A percentile compares a stretch with the other conserved stretches of the same genome.
Evolutionary conservation across 306 rosid species (phyloP).

Genomic region (Medicago truncatula): DNA sequence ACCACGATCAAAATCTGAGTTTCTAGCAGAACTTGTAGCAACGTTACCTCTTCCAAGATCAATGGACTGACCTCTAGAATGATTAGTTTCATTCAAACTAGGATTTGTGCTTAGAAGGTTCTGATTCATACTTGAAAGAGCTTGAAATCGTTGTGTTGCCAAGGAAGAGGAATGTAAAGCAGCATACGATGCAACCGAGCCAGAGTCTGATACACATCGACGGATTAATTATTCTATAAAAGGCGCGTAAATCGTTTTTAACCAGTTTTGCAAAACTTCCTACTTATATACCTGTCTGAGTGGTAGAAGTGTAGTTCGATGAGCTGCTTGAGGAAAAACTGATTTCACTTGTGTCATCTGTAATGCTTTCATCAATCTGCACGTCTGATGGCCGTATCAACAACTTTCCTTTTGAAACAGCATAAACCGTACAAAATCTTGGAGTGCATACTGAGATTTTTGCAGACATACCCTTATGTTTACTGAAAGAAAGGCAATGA

Average conservation of each 20-base stretch:
- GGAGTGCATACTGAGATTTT: conserved; percentile 76
- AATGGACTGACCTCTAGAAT: conserved; percentile 60
- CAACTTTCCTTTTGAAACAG: conserved; percentile 79
- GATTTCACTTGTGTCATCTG: conserved; percentile 64
- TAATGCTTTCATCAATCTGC: conserved; percentile 50
- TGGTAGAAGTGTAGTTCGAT: conserved; percentile 58
- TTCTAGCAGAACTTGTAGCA: conserved; percentile 49
- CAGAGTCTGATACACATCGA: conserved; percentile 54
- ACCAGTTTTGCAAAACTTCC: conserved; percentile 36
- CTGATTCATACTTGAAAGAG: conserved; percentile 76
- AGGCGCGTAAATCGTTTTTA: neutral
- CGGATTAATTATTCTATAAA: conserved; percentile 20
- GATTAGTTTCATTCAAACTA: conserved; percentile 47
- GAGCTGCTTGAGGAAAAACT: conserved; percentile 64
- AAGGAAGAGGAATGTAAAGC: conserved; percentile 64
- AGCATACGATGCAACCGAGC: conserved; percentile 56
- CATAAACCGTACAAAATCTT: conserved; percentile 79
- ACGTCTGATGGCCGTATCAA: conserved; percentile 66
- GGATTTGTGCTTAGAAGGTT: conserved; percentile 48
- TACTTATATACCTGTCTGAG: conserved; percentile 65
- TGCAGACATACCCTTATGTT: conserved; percentile 64
- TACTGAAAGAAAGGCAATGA: conserved; percentile 55
- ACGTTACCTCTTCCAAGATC: conserved; percentile 57
- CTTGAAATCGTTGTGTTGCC: conserved; percentile 77
- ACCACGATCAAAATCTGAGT: conserved; percentile 48